Evolutionary conservation across 176 grass and related monocot species (phyloP).

Genomic region (Oryza coarctata): DNA sequence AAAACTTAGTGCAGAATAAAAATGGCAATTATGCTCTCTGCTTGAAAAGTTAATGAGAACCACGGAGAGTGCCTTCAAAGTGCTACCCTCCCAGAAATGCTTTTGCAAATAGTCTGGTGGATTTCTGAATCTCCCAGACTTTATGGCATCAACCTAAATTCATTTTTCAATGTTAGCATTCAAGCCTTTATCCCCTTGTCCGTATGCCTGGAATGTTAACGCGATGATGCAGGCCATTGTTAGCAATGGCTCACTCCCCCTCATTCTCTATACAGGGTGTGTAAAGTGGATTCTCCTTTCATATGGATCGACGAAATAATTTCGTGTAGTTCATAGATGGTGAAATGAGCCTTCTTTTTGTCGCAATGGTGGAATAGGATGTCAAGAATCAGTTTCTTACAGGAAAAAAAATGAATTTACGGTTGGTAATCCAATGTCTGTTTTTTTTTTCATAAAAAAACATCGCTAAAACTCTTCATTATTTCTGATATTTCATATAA

Average conservation of each 20-base stretch:
- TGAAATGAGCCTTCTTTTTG: background rate
- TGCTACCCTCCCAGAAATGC: background rate
- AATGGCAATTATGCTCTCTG: background rate
- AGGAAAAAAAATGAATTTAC: background rate
- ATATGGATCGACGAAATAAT: background rate
- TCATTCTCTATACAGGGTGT: background rate
- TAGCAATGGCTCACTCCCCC: background rate
- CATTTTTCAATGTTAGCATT: background rate
- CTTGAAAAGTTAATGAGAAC: slow-evolving; percentile 1
- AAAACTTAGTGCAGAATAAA: background rate
- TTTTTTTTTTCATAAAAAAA: too few species aligned
- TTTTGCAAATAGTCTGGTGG: slow-evolving; percentile 1
- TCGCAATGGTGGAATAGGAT: background rate
- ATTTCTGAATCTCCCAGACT: background rate
- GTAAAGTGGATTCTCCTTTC: background rate
- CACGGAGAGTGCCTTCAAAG: background rate
- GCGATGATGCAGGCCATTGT: background rate
- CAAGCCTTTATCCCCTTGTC: background rate
- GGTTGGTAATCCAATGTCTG: background rate
- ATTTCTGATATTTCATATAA: background rate
- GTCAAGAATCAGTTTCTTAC: background rate
- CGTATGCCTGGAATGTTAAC: background rate
- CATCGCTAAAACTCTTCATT: background rate
- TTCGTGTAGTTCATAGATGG: background rate
- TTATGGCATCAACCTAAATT: background rate